Percentiles rank a stretch among this genome's conserved stretches.
Evolutionary conservation across 768 basidiomycete species (phyloP).

Genomic region (Boletus edulis): DNA sequence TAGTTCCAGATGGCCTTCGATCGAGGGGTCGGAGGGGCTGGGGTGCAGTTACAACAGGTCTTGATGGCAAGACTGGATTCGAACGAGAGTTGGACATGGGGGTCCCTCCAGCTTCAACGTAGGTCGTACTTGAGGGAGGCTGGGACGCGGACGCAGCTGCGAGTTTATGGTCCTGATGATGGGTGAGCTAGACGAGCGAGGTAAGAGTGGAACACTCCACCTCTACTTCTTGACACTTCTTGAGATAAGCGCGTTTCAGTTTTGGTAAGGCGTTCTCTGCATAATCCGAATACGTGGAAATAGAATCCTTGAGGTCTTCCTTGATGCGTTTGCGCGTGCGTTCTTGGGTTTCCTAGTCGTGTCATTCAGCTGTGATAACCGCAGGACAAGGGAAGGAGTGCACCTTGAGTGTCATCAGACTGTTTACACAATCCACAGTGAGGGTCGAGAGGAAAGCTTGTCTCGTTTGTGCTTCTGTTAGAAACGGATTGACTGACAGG

Average conservation of each 20-base stretch:
- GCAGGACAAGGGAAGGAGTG: not conserved
- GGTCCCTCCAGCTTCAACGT: conserved; percentile 29
- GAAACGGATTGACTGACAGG: conserved; percentile 3
- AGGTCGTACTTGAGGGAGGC: conserved; percentile 29
- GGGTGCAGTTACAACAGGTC: conserved; percentile 62
- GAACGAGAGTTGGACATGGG: conserved; percentile 41
- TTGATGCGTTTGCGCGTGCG: conserved; percentile 89
- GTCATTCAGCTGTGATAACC: not conserved
- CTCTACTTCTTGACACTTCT: conserved; percentile 87
- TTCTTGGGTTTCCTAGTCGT: conserved; percentile 77
- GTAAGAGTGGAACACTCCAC: conserved; percentile 37
- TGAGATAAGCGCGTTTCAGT: conserved; percentile 74
- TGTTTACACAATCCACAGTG: conserved; percentile 67
- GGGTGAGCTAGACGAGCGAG: conserved; percentile 8
- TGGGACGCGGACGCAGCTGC: conserved; percentile 38
- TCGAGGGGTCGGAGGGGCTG: conserved; percentile 76
- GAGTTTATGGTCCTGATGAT: conserved; percentile 59
- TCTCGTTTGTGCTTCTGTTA: conserved; percentile 79
- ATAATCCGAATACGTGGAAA: conserved; percentile 75
- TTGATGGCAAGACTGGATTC: conserved; percentile 43
- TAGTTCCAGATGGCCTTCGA: conserved; percentile 65
- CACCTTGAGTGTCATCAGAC: conserved; percentile 67
- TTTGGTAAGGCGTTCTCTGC: conserved; percentile 78
- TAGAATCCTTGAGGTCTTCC: conserved; percentile 83
- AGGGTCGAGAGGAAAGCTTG: conserved; percentile 76